phyloP scores from a whole-genome alignment of 2,329 filamentous ascomycete genomes.

The Chaetomium globosum region DNA sequence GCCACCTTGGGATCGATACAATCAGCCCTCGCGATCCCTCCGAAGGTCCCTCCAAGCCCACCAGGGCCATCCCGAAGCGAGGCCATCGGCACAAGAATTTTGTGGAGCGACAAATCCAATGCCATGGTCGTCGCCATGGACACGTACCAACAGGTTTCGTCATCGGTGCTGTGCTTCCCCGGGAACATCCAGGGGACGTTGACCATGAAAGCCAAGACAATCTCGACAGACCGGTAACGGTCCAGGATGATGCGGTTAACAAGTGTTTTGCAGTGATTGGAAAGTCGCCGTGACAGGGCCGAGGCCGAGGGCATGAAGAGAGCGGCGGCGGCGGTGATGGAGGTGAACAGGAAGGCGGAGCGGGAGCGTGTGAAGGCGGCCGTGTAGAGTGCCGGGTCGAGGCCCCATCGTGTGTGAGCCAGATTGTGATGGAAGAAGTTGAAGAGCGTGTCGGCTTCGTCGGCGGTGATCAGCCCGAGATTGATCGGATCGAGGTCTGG shows the following conservation, averaged over 20 bases:
- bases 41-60: conserved; percentile 34
- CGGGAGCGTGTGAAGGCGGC: conserved; percentile 66
- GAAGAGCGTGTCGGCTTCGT: conserved; percentile 67
- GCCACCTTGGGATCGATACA: conserved; percentile 69
- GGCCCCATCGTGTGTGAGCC: conserved; percentile 73
- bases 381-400: conserved; percentile 68
- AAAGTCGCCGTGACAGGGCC: conserved; percentile 66
- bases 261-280: conserved; percentile 64
- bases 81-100: conserved; percentile 62
- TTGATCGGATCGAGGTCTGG: conserved; percentile 68
- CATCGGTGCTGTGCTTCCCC: conserved; percentile 67
- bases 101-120: conserved; percentile 69
- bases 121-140: conserved; percentile 70
- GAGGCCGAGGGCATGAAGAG: conserved; percentile 66
- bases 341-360: conserved; percentile 72
- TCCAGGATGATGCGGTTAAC: conserved; percentile 63
- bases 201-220: conserved; percentile 73
- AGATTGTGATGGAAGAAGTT: conserved; percentile 69
- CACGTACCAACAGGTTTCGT: conserved; percentile 72
- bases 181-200: conserved; percentile 77
- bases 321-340: conserved; percentile 68
- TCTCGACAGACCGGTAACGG: conserved; percentile 70
- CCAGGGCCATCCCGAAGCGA: conserved; percentile 50
- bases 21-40: conserved; percentile 62
- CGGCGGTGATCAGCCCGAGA: conserved; percentile 67